Percentiles rank a stretch among this genome's conserved stretches.
These are phyloP conservation scores for Mimosa pudica DNA, from an alignment of 306 rosid species.

Conservation along the genomic window DNA sequence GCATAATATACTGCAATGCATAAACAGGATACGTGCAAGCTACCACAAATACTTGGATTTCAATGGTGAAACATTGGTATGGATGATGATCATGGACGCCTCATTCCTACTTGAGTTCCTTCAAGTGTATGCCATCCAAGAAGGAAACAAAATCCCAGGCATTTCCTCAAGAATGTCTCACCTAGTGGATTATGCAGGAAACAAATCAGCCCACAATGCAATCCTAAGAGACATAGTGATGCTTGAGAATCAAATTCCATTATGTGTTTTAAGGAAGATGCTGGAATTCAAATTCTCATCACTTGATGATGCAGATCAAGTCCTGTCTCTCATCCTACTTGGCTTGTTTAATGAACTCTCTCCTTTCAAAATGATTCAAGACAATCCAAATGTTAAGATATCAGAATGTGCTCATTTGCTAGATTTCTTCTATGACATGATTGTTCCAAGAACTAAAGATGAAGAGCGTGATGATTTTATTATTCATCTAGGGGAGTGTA, in stretches of 20 bases:
- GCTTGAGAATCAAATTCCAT: conserved; percentile 64
- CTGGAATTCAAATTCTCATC: conserved; percentile 41
- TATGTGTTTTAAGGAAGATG: conserved; percentile 49
- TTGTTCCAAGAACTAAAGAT: conserved; percentile 37
- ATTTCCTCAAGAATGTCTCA: conserved; percentile 54
- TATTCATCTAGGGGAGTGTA: conserved; percentile 2
- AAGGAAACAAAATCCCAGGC: conserved; percentile 31
- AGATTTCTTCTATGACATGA: conserved; percentile 49
- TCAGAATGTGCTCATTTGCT: conserved; percentile 53
- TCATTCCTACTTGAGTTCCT: conserved; percentile 58
- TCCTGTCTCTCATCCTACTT: conserved; percentile 47
- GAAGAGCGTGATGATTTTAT: conserved; percentile 18
- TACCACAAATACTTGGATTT: conserved; percentile 63
- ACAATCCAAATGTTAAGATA: conserved; percentile 30
- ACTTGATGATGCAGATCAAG: conserved; percentile 37
- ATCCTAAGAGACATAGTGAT: conserved; percentile 55
- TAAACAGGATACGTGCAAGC: conserved; percentile 39
- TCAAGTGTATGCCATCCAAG: conserved; percentile 39
- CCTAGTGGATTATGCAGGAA: conserved; percentile 47
- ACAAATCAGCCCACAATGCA: conserved; percentile 49
- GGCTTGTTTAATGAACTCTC: conserved; percentile 49
- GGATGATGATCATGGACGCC: conserved; percentile 63
- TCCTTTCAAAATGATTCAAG: conserved; percentile 44
- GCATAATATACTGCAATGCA: not conserved
- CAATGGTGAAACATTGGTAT: conserved; percentile 53